phyloP scores from a whole-genome alignment of 768 basidiomycete genomes.

The Postia placenta region DNA sequence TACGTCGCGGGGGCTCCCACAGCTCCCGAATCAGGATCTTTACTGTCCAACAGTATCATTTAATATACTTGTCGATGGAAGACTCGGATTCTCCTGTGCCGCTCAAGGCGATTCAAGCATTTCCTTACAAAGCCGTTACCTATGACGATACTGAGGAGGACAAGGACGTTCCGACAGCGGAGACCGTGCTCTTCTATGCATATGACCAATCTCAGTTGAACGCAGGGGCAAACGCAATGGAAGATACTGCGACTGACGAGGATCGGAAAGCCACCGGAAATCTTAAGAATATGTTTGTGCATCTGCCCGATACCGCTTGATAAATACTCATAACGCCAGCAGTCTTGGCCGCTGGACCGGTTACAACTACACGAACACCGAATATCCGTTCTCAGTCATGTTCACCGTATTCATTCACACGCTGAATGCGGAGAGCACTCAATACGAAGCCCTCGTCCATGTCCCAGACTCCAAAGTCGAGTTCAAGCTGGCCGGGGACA shows the following conservation, averaged over 20 bases:
- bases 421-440: constrained; percentile 5
- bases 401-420: constrained; percentile 1
- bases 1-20: too few species aligned
- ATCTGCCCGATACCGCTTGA: too few species aligned
- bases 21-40: too few species aligned
- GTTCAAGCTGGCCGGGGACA: not conserved
- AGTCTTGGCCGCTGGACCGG: not conserved
- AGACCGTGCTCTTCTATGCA: constrained; percentile 13
- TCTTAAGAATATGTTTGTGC: too few species aligned
- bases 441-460: constrained; percentile 11
- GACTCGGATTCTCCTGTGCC: too few species aligned
- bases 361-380: not conserved
- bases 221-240: too few species aligned
- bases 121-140: not conserved
- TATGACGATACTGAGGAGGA: constrained; percentile 18
- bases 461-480: constrained; percentile 3
- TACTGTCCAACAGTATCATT: constrained; percentile 1
- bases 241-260: too few species aligned
- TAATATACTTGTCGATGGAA: constrained; percentile 8
- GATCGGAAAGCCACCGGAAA: too few species aligned
- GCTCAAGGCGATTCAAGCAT: not conserved
- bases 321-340: too few species aligned
- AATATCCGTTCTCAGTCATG: not conserved
- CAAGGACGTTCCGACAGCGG: constrained; percentile 17
- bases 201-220: constrained; percentile 17